Evolutionary conservation across 345 rosid genomes (phyloP), one percentile per base, ranked within the genome.

Genomic region (Heritiera littoralis): DNA sequence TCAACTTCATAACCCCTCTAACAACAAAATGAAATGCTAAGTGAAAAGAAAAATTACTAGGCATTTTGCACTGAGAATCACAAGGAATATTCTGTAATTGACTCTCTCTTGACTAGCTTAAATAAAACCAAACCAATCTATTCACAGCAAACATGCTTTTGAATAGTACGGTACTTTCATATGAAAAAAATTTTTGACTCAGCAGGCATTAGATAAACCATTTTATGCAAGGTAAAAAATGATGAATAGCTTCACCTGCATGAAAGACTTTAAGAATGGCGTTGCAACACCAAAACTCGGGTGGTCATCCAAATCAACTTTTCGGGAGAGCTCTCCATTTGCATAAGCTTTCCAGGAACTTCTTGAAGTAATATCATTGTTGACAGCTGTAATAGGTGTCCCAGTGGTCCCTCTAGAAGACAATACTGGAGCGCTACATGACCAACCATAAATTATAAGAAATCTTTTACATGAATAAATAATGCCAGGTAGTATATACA

Each of bases 251-350:
- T 23, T 43, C 79, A 90, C 99, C 95, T 94, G 97, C 97, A 96
- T 92, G 85, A 96, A 92, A 67, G 99, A 91, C 86, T 92, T 93
- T 45, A 93, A 86, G 80, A 94, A 87, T 49, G 97, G 97, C n/a
- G 96, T 81, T 81, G 98, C 95, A 63, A 91, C 97, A 30, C 97
- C 89, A 67, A 90, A 90, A 86, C 92, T 87, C 10, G 92, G 85
- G 83, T 78, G 86, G 68, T 89, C 94, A 49, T 89, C 94, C 83
- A 90, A 84, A 84, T 93, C 90, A 79, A 83, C 86, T 8, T 88
- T 88, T 78, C 75, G 86, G 56, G 98, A 92, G 79, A 85, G 85
- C 78, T 92, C 95, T 46, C 97, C 93, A 72, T 88, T 92, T 64
- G 90, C 43, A 80, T 87, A 93, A 83, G 92, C 86, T 63, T 83